Percentiles rank a stretch among this genome's conserved stretches.
Evolutionary conservation across 768 basidiomycete species (phyloP).

Genomic region (Agaricus subrufescens): DNA sequence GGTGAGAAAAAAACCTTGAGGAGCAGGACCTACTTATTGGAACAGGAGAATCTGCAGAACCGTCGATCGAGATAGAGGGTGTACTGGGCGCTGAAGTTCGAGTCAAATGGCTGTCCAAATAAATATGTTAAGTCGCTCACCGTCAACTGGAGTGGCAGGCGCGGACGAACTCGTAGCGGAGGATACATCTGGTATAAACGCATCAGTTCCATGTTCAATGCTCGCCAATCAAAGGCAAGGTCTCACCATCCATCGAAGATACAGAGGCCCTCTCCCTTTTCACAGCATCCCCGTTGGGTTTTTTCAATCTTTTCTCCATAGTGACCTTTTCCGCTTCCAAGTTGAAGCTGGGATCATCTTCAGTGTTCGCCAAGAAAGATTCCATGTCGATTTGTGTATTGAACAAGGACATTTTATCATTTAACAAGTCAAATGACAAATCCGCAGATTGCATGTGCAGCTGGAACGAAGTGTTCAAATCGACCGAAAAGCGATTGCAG

Average conservation of each 20-base stretch:
- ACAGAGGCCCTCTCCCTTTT: not conserved
- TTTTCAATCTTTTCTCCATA: conserved; percentile 4
- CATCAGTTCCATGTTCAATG: not conserved
- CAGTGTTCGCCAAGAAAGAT: conserved; percentile 28
- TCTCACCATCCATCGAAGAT: not conserved
- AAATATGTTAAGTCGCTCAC: not conserved
- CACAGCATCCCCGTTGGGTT: not conserved
- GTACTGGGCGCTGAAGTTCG: not conserved
- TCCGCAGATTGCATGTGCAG: conserved; percentile 40
- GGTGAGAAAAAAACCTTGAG: not conserved
- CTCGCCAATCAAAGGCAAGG: not conserved
- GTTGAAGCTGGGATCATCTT: conserved; percentile 39
- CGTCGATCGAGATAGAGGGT: not conserved
- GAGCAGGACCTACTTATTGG: not conserved
- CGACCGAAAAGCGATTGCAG: conserved; percentile 35
- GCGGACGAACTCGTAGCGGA: conserved; percentile 5
- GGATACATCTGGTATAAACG: not conserved
- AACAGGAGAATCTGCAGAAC: not conserved
- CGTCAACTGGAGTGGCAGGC: conserved; percentile 2
- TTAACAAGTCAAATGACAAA: conserved; percentile 46
- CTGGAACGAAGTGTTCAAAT: conserved; percentile 44
- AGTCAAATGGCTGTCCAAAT: not conserved
- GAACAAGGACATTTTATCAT: conserved; percentile 48
- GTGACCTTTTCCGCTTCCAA: conserved; percentile 14
- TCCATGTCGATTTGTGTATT: conserved; percentile 24